Conservation (phyloP, 2,329 filamentous ascomycete genomes). For the Lachnellula subtilissima region DNA sequence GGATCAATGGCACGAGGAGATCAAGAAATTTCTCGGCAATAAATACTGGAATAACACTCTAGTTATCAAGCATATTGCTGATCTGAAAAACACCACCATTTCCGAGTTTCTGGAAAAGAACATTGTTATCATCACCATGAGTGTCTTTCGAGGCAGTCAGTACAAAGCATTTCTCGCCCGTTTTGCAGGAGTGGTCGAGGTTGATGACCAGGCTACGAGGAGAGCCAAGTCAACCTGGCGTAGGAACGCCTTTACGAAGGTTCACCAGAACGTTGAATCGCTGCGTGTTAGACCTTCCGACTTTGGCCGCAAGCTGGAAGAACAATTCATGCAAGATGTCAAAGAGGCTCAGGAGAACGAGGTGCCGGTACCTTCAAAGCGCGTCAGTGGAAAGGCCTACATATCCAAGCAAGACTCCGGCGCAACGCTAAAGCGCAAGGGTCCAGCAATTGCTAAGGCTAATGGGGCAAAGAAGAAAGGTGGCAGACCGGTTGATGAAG, state of each 20-base stretch:
- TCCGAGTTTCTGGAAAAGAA: conserved; percentile 42
- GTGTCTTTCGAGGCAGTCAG: conserved; percentile 39
- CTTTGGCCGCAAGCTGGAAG: conserved; percentile 22
- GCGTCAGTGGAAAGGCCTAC: conserved; percentile 28
- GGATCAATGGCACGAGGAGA: conserved; percentile 54
- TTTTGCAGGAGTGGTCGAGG: conserved; percentile 40
- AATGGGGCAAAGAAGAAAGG: not conserved
- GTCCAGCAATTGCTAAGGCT: not conserved
- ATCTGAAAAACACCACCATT: conserved; percentile 40
- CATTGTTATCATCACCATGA: conserved; percentile 52
- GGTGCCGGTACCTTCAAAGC: conserved; percentile 23
- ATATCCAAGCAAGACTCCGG: not conserved
- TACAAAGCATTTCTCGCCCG: conserved; percentile 48
- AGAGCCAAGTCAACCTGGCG: conserved; percentile 48
- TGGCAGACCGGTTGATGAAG: not conserved
- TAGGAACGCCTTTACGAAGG: conserved; percentile 35
- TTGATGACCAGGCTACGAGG: conserved; percentile 36
- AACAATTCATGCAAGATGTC: conserved; percentile 26
- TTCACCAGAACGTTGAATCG: conserved; percentile 35
- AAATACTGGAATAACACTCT: conserved; percentile 32
- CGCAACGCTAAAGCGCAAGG: not conserved
- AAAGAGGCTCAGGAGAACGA: conserved; percentile 30
- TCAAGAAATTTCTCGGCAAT: conserved; percentile 39
- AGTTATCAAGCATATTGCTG: conserved; percentile 35
- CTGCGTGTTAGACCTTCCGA: conserved; percentile 6